Evolutionary conservation across 306 rosid species (phyloP).

Genomic region (Malus domestica): DNA sequence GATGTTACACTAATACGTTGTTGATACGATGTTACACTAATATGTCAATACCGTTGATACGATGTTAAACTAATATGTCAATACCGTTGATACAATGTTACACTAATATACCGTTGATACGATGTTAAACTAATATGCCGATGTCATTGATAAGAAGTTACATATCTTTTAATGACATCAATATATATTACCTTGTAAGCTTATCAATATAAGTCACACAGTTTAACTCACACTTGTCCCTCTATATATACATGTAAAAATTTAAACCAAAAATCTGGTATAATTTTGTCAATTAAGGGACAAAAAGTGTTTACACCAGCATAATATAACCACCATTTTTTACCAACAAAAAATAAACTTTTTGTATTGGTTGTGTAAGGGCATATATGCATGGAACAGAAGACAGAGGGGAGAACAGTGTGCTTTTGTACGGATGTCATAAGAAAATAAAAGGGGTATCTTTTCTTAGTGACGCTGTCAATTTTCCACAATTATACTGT

Average conservation of each 20-base stretch:
- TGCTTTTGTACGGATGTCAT: neutral
- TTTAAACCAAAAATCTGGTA: neutral
- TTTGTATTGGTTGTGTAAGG: neutral
- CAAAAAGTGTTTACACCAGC: no score
- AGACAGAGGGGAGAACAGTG: neutral
- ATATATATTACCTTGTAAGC: no score
- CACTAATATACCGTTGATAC: no score
- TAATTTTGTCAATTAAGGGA: neutral
- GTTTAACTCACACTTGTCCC: no score
- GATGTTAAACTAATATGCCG: no score
- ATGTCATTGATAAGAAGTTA: no score
- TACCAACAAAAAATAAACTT: neutral
- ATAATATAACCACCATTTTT: no score
- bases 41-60: neutral
- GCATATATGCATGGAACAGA: neutral
- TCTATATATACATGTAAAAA: no score
- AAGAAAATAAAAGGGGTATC: slow-evolving; percentile 16
- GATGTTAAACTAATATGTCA: no score
- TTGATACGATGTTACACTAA: neutral
- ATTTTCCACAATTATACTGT: slow-evolving; percentile 50
- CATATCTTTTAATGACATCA: no score
- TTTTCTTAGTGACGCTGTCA: slow-evolving; percentile 39
- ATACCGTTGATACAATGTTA: no score
- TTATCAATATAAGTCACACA: no score
- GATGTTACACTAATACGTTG: neutral